Evolutionary conservation across 2,329 filamentous ascomycete genomes (phyloP).

Genomic region (Aciculosporium take): DNA sequence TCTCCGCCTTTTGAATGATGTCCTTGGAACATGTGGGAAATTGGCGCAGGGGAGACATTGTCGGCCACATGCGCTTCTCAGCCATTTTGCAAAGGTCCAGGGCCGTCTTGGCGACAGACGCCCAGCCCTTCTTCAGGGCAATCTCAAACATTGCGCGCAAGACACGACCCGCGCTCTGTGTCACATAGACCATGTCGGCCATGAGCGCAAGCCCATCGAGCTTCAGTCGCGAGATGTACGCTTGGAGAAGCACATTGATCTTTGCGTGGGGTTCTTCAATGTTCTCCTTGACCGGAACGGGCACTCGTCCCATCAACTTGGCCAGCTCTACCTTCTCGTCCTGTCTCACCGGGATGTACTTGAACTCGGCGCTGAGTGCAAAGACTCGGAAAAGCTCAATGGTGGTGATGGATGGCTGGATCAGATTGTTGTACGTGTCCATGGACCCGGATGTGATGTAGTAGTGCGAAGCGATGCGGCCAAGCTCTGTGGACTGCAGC

Average conservation of each 20-base stretch:
- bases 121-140: conserved; percentile 91
- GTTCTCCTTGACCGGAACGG: conserved; percentile 92
- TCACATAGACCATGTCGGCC: conserved; percentile 98
- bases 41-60: conserved; percentile 89
- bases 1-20: conserved; percentile 81
- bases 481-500: conserved; percentile 82
- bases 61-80: conserved; percentile 99
- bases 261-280: conserved; percentile 95
- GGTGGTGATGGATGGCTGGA: conserved; percentile 81
- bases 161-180: conserved; percentile 93
- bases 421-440: conserved; percentile 90
- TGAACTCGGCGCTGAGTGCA: conserved; percentile 92
- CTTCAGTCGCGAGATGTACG: conserved; percentile 88
- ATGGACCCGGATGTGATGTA: conserved; percentile 96
- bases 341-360: conserved; percentile 93
- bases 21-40: conserved; percentile 73
- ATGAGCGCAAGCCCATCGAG: conserved; percentile 89
- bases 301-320: conserved; percentile 77
- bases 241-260: conserved; percentile 93
- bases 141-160: conserved; percentile 94
- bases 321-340: conserved; percentile 95
- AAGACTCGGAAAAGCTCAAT: conserved; percentile 97
- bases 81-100: conserved; percentile 97
- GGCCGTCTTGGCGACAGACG: conserved; percentile 80
- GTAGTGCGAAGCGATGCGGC: conserved; percentile 92